Evolutionary conservation across 352 stramenopile species (phyloP).

Genomic region (Phytophthora meadii): DNA sequence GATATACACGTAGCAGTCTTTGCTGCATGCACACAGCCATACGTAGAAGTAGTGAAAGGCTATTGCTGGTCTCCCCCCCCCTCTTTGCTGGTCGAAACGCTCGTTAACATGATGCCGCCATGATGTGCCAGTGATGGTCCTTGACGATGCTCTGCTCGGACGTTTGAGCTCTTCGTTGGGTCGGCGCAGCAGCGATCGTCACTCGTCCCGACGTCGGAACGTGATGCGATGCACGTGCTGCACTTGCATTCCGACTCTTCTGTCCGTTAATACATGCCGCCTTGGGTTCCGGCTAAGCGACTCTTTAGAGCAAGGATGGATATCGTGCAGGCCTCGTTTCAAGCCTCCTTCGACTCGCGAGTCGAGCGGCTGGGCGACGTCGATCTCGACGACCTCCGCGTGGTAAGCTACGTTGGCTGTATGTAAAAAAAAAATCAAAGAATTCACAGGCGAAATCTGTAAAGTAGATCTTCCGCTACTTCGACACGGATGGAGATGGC

Average conservation of each 20-base stretch:
- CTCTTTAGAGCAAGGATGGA: slow-evolving; percentile 47
- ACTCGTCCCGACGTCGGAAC: slow-evolving; percentile 13
- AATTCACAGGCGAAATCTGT: neutral
- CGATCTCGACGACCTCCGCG: slow-evolving; percentile 62
- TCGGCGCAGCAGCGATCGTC: slow-evolving; percentile 12
- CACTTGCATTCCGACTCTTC: slow-evolving; percentile 3
- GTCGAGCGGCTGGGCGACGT: slow-evolving; percentile 55
- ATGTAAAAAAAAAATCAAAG: neutral
- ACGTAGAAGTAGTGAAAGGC: neutral
- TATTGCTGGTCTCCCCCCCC: no score
- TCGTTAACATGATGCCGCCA: slow-evolving; percentile 13
- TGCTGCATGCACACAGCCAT: neutral
- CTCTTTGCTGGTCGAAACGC: slow-evolving; percentile 2
- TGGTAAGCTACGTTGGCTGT: slow-evolving; percentile 26
- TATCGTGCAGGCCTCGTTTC: slow-evolving; percentile 69
- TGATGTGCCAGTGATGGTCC: slow-evolving; percentile 8
- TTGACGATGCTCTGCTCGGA: neutral
- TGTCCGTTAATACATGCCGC: slow-evolving; percentile 3
- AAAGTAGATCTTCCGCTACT: slow-evolving; percentile 75
- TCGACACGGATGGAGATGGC: slow-evolving; percentile 72
- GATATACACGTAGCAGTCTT: neutral
- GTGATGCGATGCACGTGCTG: slow-evolving; percentile 2
- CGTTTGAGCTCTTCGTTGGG: slow-evolving; percentile 20
- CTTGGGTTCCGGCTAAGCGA: neutral
- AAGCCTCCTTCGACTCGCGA: slow-evolving; percentile 67